Evolutionary conservation across 176 grass and related monocot genomes (phyloP).

Genomic region (Aegilops umbellulata): DNA sequence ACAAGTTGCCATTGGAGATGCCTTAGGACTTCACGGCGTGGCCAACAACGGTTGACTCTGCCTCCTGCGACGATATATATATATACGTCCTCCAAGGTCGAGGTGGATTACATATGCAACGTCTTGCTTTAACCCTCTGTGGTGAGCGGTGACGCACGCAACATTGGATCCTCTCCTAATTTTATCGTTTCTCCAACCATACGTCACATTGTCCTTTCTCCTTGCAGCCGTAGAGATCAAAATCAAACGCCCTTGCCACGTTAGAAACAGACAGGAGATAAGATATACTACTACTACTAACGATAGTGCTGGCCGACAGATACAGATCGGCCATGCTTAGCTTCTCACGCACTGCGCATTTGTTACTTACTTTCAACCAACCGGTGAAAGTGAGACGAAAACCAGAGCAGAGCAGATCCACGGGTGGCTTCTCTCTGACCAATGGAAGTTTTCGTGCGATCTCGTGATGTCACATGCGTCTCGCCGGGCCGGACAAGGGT

Average conservation of each 20-base stretch:
- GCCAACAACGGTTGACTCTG: no score
- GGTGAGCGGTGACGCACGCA: background rate
- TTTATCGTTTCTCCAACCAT: background rate
- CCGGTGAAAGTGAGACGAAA: background rate
- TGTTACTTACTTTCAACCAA: no score
- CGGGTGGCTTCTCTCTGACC: conserved; percentile 28
- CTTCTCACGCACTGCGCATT: background rate
- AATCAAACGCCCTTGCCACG: background rate
- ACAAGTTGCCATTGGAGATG: no score
- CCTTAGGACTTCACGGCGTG: no score
- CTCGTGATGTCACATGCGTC: conserved; percentile 31
- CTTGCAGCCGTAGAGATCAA: background rate
- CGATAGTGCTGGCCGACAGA: background rate
- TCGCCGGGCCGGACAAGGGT: conserved; percentile 20
- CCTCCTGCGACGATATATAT: no score
- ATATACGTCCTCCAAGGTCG: no score
- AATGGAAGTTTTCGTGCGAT: conserved; percentile 27
- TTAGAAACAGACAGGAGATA: background rate
- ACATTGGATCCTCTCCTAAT: conserved; percentile 17
- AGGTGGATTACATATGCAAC: no score
- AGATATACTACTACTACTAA: background rate
- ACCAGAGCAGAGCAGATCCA: conserved; percentile 6
- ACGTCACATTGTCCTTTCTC: conserved; percentile 13
- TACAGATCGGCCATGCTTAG: background rate
- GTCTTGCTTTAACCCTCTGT: no score